Conservation (phyloP, 139 green algal species). For the Marvania coccoides region DNA sequence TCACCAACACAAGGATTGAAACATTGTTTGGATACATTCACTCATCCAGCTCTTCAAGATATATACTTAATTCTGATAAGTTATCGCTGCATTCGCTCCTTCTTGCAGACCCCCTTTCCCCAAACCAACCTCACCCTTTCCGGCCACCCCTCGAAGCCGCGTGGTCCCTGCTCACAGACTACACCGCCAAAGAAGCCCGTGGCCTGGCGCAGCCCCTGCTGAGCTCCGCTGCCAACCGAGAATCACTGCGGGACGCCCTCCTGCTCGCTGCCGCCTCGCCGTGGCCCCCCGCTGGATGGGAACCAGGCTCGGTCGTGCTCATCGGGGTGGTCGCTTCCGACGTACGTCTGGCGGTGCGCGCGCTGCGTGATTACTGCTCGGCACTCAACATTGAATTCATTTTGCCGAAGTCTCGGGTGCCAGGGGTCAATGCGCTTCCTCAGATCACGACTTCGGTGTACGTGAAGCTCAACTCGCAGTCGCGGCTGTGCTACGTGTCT, state of each 20-base stretch:
- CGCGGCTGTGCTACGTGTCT: conserved; percentile 8
- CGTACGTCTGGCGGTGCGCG: conserved; percentile 40
- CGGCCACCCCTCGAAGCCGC: conserved; percentile 11
- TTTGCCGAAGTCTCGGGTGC: conserved; percentile 19
- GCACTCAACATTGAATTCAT: conserved; percentile 36
- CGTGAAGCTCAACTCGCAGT: conserved; percentile 56
- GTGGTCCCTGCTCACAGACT: conserved; percentile 10
- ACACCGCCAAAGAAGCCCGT: not conserved
- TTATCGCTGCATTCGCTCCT: not conserved
- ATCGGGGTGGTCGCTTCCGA: conserved; percentile 56
- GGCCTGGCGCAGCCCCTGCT: conserved; percentile 15
- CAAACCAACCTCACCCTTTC: not conserved
- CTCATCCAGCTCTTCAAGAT: too few species aligned
- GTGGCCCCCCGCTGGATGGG: conserved; percentile 1
- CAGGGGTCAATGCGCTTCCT: not conserved
- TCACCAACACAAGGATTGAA: too few species aligned
- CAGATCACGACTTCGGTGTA: conserved; percentile 41
- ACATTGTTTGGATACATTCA: too few species aligned
- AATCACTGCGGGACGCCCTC: conserved; percentile 3
- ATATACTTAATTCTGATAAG: too few species aligned
- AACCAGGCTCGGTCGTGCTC: conserved; percentile 30
- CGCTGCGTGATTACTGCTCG: conserved; percentile 51
- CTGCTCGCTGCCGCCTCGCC: conserved; percentile 3
- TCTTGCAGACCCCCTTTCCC: not conserved
- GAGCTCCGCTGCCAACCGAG: not conserved